phyloP scores from a whole-genome alignment of 75 land plant species.

The Selaginella moellendorffii region DNA sequence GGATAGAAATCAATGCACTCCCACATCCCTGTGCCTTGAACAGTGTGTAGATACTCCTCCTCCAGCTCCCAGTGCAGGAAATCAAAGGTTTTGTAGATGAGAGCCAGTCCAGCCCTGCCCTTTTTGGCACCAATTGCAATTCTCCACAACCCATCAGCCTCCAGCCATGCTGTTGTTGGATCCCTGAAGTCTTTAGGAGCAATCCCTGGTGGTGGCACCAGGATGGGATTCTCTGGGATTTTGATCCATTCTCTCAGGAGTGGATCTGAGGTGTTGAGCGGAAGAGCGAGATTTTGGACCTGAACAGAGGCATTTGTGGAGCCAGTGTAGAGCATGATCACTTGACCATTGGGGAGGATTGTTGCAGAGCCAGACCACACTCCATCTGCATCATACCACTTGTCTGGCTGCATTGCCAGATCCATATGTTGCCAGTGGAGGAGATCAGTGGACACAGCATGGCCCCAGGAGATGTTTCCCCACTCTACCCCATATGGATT shows the following conservation, averaged over 20 bases:
- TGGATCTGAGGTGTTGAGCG: slow-evolving; percentile 20
- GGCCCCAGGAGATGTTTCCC: slow-evolving; percentile 37
- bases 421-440: slow-evolving; percentile 22
- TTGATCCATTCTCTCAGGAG: slow-evolving; percentile 28
- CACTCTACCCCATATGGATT: slow-evolving; percentile 27
- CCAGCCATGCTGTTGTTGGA: slow-evolving; percentile 37
- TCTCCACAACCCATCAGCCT: slow-evolving; percentile 25
- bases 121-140: slow-evolving; percentile 17
- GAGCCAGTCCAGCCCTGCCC: slow-evolving; percentile 17
- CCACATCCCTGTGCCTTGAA: slow-evolving; percentile 26
- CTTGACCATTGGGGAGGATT: slow-evolving; percentile 6
- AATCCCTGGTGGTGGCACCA: neutral
- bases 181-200: slow-evolving; percentile 21
- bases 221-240: slow-evolving; percentile 22
- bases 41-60: slow-evolving; percentile 8
- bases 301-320: slow-evolving; percentile 12
- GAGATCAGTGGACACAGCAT: slow-evolving; percentile 35
- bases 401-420: slow-evolving; percentile 18
- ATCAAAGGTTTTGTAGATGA: slow-evolving; percentile 24
- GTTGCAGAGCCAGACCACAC: slow-evolving; percentile 24
- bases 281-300: slow-evolving; percentile 27
- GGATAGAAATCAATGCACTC: slow-evolving; percentile 39
- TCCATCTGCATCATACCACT: slow-evolving; percentile 25
- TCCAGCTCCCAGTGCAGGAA: slow-evolving; percentile 20
- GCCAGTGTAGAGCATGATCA: slow-evolving; percentile 22